Percentiles rank a stretch among this genome's conserved stretches.
Conservation (phyloP, 495 filamentous ascomycete genomes). For the Penicillium taxi region DNA sequence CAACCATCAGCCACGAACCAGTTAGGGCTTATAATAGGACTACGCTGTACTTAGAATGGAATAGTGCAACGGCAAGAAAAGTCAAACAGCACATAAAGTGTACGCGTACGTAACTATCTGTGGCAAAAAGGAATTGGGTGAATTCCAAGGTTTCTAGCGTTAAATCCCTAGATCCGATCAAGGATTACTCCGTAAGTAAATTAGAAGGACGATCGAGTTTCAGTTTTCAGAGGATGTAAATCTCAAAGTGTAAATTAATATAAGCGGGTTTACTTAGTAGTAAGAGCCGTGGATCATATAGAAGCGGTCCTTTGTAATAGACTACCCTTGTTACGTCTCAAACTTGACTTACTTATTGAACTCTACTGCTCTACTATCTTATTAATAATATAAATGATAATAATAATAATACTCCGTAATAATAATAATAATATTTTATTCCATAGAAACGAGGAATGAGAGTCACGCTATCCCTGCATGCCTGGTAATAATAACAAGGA, state of each 20-base stretch:
- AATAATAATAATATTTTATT: neutral
- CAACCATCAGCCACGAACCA: neutral
- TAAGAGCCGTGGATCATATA: constrained; percentile 1
- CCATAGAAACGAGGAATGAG: constrained; percentile 25
- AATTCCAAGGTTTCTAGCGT: constrained; percentile 3
- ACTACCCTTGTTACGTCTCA: neutral
- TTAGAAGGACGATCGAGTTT: constrained; percentile 5
- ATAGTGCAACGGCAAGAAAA: constrained; percentile 13
- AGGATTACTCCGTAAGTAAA: neutral
- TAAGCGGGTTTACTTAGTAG: neutral
- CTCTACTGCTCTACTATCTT: neutral
- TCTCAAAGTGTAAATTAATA: neutral
- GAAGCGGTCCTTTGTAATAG: neutral
- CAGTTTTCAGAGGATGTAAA: neutral
- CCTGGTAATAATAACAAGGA: constrained; percentile 25
- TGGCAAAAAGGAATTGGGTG: constrained; percentile 4
- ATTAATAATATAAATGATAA: neutral
- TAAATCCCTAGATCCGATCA: neutral
- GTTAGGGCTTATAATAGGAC: constrained; percentile 8
- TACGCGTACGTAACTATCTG: constrained; percentile 5
- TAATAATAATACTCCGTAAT: neutral
- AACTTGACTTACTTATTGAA: neutral
- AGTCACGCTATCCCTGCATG: constrained; percentile 26
- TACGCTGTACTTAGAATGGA: constrained; percentile 6
- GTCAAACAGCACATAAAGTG: constrained; percentile 7